Evolutionary conservation across 2,329 filamentous ascomycete species (phyloP), one percentile per base, ranked within the genome.

Genomic region (Nigrograna mackinnonii): DNA sequence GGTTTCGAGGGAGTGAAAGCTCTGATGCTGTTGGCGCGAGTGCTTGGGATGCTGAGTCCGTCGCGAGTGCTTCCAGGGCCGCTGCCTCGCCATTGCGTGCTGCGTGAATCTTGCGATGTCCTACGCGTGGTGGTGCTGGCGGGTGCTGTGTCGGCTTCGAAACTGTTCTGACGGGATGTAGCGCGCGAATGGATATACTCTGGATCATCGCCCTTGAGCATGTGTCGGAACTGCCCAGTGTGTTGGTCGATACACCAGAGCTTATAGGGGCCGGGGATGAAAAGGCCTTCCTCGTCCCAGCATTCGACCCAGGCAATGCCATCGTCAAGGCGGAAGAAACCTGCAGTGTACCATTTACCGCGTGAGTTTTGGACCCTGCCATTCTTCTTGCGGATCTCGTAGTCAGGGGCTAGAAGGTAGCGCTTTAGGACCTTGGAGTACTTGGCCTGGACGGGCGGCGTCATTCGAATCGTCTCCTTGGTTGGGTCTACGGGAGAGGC

Each of bases 251-350:
- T 62, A 47, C 66, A 70, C 74, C 74, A 78, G 35, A 74, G 71
- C 40, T 73, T 71, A 52, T 77, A 78, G 4, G 74, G 74, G 1
- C 74, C 75, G 4, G 73, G 73, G 32, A 78, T 71, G 56, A 78
- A 78, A n/a, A 63, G 67, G 40, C 73, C 75, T 30, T 75, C 59
- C 17, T 68, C 62, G 50, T 78, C 74, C 74, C 74, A 78, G 47
- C 72, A 75, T 28, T 73, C 67, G 26, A 78, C 74, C 74, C 74
- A 78, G 39, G 71, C 68, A 34, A 71, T 55, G 24, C 70, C 73
- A 36, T 78, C 72, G 42, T 78, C 75, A 20, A 78, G 68, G 11
- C 64, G 69, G 60, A 78, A 78, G 60, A 78, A 78, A 42, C 71
- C 63, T 14, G 70, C 68, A 47, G 65, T 57, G 38, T 71, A 60